phyloP scores from a whole-genome alignment of 257 asterid genomes.

The Mentha longifolia region DNA sequence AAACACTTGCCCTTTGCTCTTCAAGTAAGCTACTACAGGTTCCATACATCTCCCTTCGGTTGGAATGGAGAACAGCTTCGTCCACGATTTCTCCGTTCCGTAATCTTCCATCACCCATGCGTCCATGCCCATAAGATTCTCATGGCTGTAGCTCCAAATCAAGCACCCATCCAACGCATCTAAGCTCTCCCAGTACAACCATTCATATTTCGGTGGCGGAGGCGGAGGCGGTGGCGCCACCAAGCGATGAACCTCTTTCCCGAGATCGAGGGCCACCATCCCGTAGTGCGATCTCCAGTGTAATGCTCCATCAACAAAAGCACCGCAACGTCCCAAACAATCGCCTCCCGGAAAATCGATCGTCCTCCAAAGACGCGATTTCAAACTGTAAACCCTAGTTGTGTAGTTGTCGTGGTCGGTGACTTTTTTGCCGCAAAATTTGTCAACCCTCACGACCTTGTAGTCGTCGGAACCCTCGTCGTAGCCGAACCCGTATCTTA shows the following conservation, averaged over 20 bases:
- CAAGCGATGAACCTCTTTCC: background rate
- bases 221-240: background rate
- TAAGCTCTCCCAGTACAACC: background rate
- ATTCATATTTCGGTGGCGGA: too few species aligned
- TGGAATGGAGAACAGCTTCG: too few species aligned
- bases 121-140: background rate
- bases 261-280: too few species aligned
- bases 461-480: background rate
- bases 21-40: too few species aligned
- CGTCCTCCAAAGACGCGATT: conserved; percentile 1
- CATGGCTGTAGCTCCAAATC: background rate
- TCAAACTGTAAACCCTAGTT: conserved; percentile 2
- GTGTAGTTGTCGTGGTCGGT: background rate
- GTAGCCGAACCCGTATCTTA: background rate
- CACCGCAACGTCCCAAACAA: too few species aligned
- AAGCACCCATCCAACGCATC: conserved; percentile 25
- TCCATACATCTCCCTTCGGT: too few species aligned
- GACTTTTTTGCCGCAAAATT: too few species aligned
- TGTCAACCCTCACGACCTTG: background rate
- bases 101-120: background rate
- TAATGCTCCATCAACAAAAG: too few species aligned
- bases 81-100: too few species aligned
- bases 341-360: too few species aligned
- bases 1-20: too few species aligned
- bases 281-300: too few species aligned